Base-by-base conservation (phyloP, 257 asterid genomes). In the Solanum medicagineum region DNA sequence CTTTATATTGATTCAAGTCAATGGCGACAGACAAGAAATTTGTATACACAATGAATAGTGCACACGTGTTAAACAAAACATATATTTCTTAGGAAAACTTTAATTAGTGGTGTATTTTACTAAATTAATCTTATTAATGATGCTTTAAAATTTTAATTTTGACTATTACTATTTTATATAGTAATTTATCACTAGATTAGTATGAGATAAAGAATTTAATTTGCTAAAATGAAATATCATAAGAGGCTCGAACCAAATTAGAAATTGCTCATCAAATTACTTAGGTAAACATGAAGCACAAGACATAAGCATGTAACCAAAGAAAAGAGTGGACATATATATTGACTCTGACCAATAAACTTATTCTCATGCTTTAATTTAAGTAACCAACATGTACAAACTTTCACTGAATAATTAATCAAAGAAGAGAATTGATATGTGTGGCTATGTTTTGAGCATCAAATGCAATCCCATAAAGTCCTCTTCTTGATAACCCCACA, bases 391-490 rank as follows among this genome's bases (percentile, higher is more conserved):
- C 83, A 51, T n/a, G n/a, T n/a, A n/a, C n/a, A n/a, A n/a, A n/a
- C n/a, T 42, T 70, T 20, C 17, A 5, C 6, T 70, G 20, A 44
- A 62, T 24, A 0, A 63, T 83, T 47, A 70, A 40, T 59, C 10
- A 86, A 1, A 86, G 85, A 5, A 80, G 85, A 29, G 90, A 16
- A 57, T 91, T 91, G 84, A 95, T 91, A 59, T 92, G 88, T 14
- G 85, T 87, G 86, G 98, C 96, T 83, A 95, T 92, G 42, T 66
- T 91, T 62, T 92, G 85, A 32, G 97, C 96, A 85, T 95, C 98
- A 32, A 84, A 11, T 20, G 93, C 89, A 80, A 94, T 90, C 80
- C 98, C 98, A 56, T 81, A 85, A 36, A 94, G 82, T 85, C 98
- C 98, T 81, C 65, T 88, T 56, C 91, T 88, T 65, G 94, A 88